These are phyloP conservation scores for Cucurbita maxima DNA, from an alignment of 306 rosid genomes.

Conservation along the genomic window DNA sequence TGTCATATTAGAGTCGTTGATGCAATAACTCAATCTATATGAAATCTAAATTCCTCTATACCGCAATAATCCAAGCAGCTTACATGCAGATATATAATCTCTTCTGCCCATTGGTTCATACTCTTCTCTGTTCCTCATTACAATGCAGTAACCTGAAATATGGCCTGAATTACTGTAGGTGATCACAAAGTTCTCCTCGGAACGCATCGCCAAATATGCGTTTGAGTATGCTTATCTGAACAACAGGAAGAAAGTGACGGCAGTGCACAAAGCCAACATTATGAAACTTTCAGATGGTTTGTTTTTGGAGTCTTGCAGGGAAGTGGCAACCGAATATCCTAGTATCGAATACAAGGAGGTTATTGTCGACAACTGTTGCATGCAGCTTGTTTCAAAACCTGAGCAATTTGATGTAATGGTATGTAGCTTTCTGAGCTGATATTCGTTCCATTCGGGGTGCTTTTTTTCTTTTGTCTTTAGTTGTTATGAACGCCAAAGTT, in stretches of 20 bases:
- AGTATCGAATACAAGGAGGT: slow-evolving; percentile 46
- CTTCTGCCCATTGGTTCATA: not conserved
- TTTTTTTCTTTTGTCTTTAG: not conserved
- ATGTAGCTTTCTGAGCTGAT: not conserved
- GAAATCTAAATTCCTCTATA: not conserved
- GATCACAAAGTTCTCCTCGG: not conserved
- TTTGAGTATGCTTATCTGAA: slow-evolving; percentile 87
- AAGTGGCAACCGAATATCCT: slow-evolving; percentile 49
- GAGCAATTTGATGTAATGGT: slow-evolving; percentile 10
- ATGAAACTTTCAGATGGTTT: slow-evolving; percentile 92
- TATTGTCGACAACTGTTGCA: slow-evolving; percentile 80
- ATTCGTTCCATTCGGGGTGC: not conserved
- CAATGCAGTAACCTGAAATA: not conserved
- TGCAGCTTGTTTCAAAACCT: slow-evolving; percentile 11
- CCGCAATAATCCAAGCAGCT: not conserved
- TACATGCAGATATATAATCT: not conserved
- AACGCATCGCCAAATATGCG: slow-evolving; percentile 53
- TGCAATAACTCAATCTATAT: not conserved
- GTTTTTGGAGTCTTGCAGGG: slow-evolving; percentile 63
- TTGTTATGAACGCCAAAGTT: not conserved
- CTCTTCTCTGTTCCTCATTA: not conserved
- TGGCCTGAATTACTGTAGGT: not conserved
- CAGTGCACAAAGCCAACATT: slow-evolving; percentile 93
- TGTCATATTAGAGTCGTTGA: not conserved
- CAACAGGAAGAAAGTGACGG: slow-evolving; percentile 81